These are phyloP conservation scores for Actinomortierella wolfii DNA, from an alignment of 371 early-diverging fungal species.

Conservation along the genomic window DNA sequence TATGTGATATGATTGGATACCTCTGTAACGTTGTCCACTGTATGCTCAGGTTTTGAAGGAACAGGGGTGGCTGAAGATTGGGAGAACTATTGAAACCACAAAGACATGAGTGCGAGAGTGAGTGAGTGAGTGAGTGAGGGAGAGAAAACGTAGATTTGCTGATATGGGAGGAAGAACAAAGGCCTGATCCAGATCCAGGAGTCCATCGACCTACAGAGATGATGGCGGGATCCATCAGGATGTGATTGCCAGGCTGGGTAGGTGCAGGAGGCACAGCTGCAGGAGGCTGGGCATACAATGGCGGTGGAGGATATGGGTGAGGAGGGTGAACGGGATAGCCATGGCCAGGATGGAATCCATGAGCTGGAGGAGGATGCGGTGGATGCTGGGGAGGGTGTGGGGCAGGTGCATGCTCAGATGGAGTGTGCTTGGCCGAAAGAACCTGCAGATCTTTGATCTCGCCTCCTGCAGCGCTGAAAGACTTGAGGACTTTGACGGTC, in stretches of 20 bases:
- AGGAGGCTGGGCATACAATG: conserved; percentile 30
- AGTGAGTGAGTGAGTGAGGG: too few relatives aligned
- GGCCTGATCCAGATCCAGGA: too few relatives aligned
- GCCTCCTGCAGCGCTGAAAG: conserved; percentile 36
- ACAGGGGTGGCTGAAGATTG: neutral
- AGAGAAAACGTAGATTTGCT: too few relatives aligned
- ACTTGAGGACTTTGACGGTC: conserved; percentile 17
- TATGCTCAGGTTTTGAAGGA: neutral
- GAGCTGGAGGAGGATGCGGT: conserved; percentile 18
- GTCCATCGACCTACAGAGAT: neutral
- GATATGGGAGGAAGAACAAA: too few relatives aligned
- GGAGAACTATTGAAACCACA: too few relatives aligned
- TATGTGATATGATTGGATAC: too few relatives aligned
- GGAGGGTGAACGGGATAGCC: conserved; percentile 3
- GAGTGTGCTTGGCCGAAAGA: conserved; percentile 32
- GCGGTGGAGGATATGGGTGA: conserved; percentile 1
- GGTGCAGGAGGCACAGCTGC: conserved; percentile 1
- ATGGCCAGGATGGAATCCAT: conserved; percentile 10
- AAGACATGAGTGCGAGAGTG: too few relatives aligned
- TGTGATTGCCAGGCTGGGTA: neutral
- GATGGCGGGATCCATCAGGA: conserved; percentile 25
- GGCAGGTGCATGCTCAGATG: conserved; percentile 12
- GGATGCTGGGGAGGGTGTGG: conserved; percentile 10
- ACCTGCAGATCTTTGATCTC: conserved; percentile 59
- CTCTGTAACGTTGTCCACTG: neutral